Percentiles rank a stretch among this genome's conserved stretches.
phyloP scores from a whole-genome alignment of 179 eudicot genomes.

The Spinacia oleracea region DNA sequence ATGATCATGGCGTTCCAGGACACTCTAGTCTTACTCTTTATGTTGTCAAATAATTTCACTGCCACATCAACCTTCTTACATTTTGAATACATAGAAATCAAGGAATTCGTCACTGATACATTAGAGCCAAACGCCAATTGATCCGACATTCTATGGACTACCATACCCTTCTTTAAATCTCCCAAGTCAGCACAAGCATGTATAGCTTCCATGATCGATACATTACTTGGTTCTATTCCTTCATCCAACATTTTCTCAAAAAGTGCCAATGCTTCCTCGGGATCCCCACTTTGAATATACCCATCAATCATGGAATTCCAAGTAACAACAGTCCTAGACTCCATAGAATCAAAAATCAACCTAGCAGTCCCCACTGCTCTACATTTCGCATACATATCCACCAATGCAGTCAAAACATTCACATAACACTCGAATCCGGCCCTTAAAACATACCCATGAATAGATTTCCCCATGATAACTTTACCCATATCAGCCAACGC shows the following conservation, averaged over 20 bases:
- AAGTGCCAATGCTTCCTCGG: constrained; percentile 55
- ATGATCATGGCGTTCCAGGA: constrained; percentile 80
- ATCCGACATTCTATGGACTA: constrained; percentile 44
- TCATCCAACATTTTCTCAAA: constrained; percentile 58
- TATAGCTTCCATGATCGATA: constrained; percentile 62
- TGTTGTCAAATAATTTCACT: constrained; percentile 41
- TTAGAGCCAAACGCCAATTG: constrained; percentile 38
- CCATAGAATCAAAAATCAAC: constrained; percentile 51
- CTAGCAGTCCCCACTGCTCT: constrained; percentile 48
- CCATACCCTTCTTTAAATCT: constrained; percentile 50
- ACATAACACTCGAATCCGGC: constrained; percentile 43
- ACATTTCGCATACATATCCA: constrained; percentile 72
- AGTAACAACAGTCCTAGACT: constrained; percentile 51
- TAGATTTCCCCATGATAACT: constrained; percentile 44
- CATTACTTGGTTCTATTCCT: constrained; percentile 58
- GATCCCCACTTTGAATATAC: constrained; percentile 50
- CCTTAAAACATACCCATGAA: constrained; percentile 64
- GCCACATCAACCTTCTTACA: constrained; percentile 59
- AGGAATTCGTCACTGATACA: constrained; percentile 58
- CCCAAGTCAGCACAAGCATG: constrained; percentile 58
- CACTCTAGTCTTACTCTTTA: constrained; percentile 52
- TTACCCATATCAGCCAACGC: constrained; percentile 55
- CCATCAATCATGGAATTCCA: constrained; percentile 83
- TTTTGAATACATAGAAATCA: constrained; percentile 75
- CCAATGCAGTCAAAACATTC: constrained; percentile 60